Conservation (phyloP, 176 grass and related monocot species). For the Oropetium thomaeum region DNA sequence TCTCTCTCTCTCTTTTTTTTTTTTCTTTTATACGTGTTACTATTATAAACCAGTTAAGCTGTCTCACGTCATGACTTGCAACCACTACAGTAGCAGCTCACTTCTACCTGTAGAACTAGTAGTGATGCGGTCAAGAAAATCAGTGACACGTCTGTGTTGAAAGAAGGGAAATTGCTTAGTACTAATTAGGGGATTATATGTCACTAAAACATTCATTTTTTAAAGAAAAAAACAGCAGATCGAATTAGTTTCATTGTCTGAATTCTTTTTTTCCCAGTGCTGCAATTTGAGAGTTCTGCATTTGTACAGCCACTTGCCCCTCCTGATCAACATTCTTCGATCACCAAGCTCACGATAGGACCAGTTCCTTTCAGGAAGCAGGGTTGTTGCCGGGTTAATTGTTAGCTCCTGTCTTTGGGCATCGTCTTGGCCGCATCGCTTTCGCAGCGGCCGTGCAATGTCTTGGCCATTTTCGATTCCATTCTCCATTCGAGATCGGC, state of each 20-base stretch:
- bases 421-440: not conserved
- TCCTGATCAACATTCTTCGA: not conserved
- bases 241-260: too few species aligned
- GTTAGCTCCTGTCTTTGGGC: not conserved
- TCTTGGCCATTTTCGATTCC: constrained; percentile 17
- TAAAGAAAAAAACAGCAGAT: too few species aligned
- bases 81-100: too few species aligned
- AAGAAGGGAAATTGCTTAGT: not conserved
- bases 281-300: too few species aligned
- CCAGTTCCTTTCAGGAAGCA: not conserved
- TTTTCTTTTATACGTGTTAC: too few species aligned
- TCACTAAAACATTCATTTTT: too few species aligned
- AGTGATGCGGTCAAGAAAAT: not conserved
- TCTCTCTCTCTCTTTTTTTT: constrained; percentile 6
- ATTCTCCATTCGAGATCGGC: not conserved
- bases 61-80: too few species aligned
- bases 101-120: not conserved
- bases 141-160: not conserved
- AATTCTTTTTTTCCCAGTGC: too few species aligned
- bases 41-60: constrained; percentile 17
- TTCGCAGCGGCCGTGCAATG: not conserved
- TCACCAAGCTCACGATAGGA: not conserved
- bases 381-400: constrained; percentile 9
- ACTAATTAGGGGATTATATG: too few species aligned
- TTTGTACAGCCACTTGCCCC: not conserved